A percentile compares a stretch with the other conserved stretches of the same genome.
Evolutionary conservation across 2,329 filamentous ascomycete genomes (phyloP).

Genomic region (Hymenoscyphus occultus): DNA sequence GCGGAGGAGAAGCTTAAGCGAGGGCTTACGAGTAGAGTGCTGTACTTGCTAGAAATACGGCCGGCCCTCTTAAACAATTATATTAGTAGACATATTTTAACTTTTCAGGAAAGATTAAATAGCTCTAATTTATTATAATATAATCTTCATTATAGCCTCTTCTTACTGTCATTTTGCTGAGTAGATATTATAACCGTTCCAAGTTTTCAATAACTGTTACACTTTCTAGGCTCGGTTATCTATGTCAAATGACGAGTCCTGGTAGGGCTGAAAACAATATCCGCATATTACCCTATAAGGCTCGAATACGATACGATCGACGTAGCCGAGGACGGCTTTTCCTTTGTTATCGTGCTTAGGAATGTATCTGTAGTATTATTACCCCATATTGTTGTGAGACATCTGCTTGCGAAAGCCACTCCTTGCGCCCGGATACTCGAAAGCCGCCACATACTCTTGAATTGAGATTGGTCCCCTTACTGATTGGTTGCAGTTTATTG

Average conservation of each 20-base stretch:
- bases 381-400: not conserved
- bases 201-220: no score
- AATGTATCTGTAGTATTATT: not conserved
- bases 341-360: not conserved
- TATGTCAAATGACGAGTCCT: not conserved
- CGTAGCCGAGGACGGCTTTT: not conserved
- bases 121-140: no score
- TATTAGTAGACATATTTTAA: no score
- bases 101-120: no score
- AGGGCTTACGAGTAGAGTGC: no score
- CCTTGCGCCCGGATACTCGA: not conserved
- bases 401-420: not conserved
- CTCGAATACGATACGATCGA: not conserved
- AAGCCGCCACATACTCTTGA: not conserved
- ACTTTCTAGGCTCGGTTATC: not conserved
- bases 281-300: not conserved
- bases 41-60: no score
- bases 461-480: not conserved
- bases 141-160: no score
- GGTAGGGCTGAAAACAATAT: constrained; percentile 1
- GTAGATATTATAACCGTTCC: no score
- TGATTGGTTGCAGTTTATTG: not conserved
- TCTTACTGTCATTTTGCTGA: no score
- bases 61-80: no score
- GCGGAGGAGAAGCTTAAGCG: no score